Conservation (phyloP, 1,139 yeast genomes). For the Hanseniaspora sp. region DNA sequence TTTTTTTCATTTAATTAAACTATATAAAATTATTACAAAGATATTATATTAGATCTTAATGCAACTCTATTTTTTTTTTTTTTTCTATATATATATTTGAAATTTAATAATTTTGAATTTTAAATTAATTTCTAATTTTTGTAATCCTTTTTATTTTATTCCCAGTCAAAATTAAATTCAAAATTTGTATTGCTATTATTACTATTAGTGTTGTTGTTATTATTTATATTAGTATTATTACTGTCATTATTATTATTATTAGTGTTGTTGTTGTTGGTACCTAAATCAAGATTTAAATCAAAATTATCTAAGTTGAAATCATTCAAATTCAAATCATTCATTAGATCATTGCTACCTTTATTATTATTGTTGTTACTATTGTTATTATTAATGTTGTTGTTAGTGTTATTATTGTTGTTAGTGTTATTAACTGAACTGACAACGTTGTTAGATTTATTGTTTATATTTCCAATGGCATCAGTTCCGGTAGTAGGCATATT, state of each 20-base stretch:
- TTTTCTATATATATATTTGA: background rate
- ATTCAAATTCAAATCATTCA: slow-evolving; percentile 12
- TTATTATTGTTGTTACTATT: background rate
- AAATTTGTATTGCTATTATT: slow-evolving; percentile 10
- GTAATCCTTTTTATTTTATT: background rate
- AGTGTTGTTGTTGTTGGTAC: background rate
- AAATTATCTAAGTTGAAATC: slow-evolving; percentile 11
- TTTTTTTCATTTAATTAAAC: no score
- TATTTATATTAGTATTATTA: background rate
- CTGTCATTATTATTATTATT: background rate
- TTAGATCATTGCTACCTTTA: background rate
- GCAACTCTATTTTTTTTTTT: no score
- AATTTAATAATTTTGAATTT: background rate
- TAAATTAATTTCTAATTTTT: background rate
- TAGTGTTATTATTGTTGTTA: background rate
- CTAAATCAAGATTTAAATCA: slow-evolving; percentile 13
- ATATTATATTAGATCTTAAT: no score
- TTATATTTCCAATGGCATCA: background rate
- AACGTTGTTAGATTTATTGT: no score
- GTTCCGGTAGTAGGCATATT: background rate
- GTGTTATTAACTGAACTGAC: no score
- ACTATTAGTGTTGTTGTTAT: slow-evolving; percentile 1
- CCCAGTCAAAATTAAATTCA: slow-evolving; percentile 15
- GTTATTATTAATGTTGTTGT: no score
- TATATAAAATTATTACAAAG: no score